These are phyloP conservation scores for Bretziella fagacearum DNA, from an alignment of 2,329 filamentous ascomycete species.

Conservation along the genomic window DNA sequence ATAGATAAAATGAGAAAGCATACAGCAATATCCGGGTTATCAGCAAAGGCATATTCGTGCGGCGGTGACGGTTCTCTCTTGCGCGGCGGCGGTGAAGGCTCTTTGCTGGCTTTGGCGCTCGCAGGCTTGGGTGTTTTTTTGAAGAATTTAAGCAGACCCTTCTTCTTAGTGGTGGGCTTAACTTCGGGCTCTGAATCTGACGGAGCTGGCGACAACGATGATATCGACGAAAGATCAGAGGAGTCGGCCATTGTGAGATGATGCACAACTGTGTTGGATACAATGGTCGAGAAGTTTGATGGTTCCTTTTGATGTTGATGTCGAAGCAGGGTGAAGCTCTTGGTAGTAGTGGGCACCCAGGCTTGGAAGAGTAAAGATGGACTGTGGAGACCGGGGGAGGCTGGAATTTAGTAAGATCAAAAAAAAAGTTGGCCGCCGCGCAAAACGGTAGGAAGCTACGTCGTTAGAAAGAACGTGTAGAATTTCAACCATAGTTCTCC, in stretches of 20 bases:
- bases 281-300: not conserved
- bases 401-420: slow-evolving; percentile 6
- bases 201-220: slow-evolving; percentile 29
- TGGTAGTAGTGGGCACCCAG: not conserved
- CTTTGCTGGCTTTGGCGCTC: slow-evolving; percentile 28
- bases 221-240: slow-evolving; percentile 45
- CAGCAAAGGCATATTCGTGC: slow-evolving; percentile 76
- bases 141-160: slow-evolving; percentile 50
- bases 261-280: not conserved
- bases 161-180: slow-evolving; percentile 33
- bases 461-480: slow-evolving; percentile 1
- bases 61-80: slow-evolving; percentile 78
- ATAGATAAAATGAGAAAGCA: slow-evolving; percentile 26
- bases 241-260: slow-evolving; percentile 29
- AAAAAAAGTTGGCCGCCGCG: slow-evolving; percentile 12
- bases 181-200: slow-evolving; percentile 35
- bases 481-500: slow-evolving; percentile 12
- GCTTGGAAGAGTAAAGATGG: slow-evolving; percentile 6
- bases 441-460: slow-evolving; percentile 10
- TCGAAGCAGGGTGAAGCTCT: not conserved
- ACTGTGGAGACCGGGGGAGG: slow-evolving; percentile 13
- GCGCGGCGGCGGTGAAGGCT: slow-evolving; percentile 47
- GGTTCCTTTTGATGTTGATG: slow-evolving; percentile 2
- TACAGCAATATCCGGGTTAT: slow-evolving; percentile 86
- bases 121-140: slow-evolving; percentile 21